phyloP scores from a whole-genome alignment of 2,329 filamentous ascomycete species.

The Ascochyta fabae region DNA sequence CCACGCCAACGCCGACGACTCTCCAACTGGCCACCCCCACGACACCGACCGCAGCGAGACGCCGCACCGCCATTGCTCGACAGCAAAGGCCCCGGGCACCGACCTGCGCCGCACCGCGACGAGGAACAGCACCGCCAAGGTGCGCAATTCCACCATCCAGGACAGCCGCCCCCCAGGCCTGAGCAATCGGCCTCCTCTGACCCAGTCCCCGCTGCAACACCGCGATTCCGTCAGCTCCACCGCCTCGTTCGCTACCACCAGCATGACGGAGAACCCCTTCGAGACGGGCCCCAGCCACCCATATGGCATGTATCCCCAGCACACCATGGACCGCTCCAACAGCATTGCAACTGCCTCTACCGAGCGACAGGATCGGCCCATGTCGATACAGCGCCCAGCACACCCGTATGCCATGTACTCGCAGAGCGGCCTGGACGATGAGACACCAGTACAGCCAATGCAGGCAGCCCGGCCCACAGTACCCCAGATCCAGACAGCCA shows the following conservation, averaged over 20 bases:
- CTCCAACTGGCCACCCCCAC: conserved; percentile 18
- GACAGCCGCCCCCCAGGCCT: conserved; percentile 28
- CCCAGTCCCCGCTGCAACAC: conserved; percentile 39
- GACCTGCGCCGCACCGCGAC: conserved; percentile 43
- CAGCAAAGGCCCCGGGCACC: conserved; percentile 26
- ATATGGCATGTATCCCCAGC: conserved; percentile 84
- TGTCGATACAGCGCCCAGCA: conserved; percentile 70
- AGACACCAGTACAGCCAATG: conserved; percentile 28
- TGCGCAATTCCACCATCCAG: conserved; percentile 31
- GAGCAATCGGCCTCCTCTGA: conserved; percentile 32
- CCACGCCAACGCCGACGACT: conserved; percentile 32
- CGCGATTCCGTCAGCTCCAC: conserved; percentile 48
- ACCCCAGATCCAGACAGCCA: conserved; percentile 52
- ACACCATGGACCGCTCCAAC: conserved; percentile 60
- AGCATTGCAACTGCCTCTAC: conserved; percentile 78
- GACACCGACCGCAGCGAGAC: conserved; percentile 33
- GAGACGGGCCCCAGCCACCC: conserved; percentile 80
- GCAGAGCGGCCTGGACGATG: conserved; percentile 71
- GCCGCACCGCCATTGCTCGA: conserved; percentile 33
- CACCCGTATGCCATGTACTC: conserved; percentile 89
- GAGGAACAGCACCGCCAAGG: conserved; percentile 48
- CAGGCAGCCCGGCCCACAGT: conserved; percentile 39
- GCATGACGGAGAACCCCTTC: conserved; percentile 67
- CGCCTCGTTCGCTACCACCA: conserved; percentile 51
- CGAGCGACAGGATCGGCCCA: conserved; percentile 63